Base-by-base conservation (phyloP, 345 rosid genomes). In the Salix viminalis region DNA sequence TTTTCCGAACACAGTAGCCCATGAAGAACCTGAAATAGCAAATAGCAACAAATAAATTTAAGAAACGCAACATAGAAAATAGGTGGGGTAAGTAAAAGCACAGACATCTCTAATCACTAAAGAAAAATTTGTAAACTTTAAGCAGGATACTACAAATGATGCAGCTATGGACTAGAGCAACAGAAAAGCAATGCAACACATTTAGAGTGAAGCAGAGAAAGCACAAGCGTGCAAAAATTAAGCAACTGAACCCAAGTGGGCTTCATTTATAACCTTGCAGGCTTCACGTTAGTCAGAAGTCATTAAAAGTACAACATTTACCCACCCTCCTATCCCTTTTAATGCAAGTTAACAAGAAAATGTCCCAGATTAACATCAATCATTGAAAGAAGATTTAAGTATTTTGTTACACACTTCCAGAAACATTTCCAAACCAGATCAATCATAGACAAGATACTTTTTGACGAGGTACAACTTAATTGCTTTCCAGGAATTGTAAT, bases 1-100 rank as follows among this genome's bases (percentile, higher is more conserved):
- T 89, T 89, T 85, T 66, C 88, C 91, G 85, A 93, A 71, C 66
- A 95, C 94, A 74, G 96, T 94, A 82, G 97, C 97, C 99, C 97
- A 95, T 69, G 99, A 95, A 68, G 99, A 91, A 73, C 99, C 97
- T 91, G 86, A 70, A 65, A 52, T 46, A 36, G 56, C 77, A 80
- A 16, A 65, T 46, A 67, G 65, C 78, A 80, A 72, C 69, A 67
- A 62, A 73, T 65, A 69, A 67, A 24, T 7, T 67, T 73, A 70
- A 70, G 67, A 36, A 56, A 18, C 18, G 67, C 4, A 58, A 6
- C 12, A 73, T 34, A 37, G 41, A 71, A 50, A 50, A 50, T 16
- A 50, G 56, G 56, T 7, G 9, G 46, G 48, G 70, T 24, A 65
- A 42, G 24, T 21, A 19, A 28, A 24, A 30, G 11, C n/a, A 5